These are phyloP conservation scores for Agroathelia rolfsii DNA, from an alignment of 1,284 basidiomycete genomes.

Conservation along the genomic window DNA sequence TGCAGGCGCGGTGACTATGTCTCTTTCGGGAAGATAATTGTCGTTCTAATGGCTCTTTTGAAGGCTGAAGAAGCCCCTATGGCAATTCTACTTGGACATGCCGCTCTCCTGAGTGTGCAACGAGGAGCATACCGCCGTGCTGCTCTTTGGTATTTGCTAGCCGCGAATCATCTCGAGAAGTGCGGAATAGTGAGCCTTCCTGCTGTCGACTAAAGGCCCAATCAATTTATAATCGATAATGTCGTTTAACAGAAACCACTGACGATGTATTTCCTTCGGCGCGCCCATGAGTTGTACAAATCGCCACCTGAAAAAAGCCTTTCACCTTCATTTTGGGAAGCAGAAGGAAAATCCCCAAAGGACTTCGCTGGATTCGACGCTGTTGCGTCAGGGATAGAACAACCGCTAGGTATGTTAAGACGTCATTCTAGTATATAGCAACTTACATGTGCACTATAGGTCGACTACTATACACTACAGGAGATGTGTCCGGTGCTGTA, in stretches of 20 bases:
- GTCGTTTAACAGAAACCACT: conserved; percentile 56
- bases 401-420: conserved; percentile 53
- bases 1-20: conserved; percentile 55
- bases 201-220: conserved; percentile 6
- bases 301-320: conserved; percentile 39
- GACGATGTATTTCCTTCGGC: conserved; percentile 68
- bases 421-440: too few relatives aligned
- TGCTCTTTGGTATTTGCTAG: conserved; percentile 65
- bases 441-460: conserved; percentile 29
- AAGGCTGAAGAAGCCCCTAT: conserved; percentile 76
- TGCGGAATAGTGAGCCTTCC: conserved; percentile 57
- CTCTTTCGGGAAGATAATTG: conserved; percentile 4
- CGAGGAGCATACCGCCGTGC: conserved; percentile 51
- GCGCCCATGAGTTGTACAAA: conserved; percentile 52
- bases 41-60: too few relatives aligned
- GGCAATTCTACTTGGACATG: conserved; percentile 65
- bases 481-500: conserved; percentile 61
- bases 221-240: conserved; percentile 6
- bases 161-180: conserved; percentile 68
- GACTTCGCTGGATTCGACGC: conserved; percentile 42
- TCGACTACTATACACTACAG: conserved; percentile 67
- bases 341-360: conserved; percentile 39
- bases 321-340: conserved; percentile 71
- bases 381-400: conserved; percentile 63
- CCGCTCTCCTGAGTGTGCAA: conserved; percentile 53